Evolutionary conservation across 441 rosid species (phyloP), one percentile per base, ranked within the genome.

Genomic region (Aleurites moluccanus): DNA sequence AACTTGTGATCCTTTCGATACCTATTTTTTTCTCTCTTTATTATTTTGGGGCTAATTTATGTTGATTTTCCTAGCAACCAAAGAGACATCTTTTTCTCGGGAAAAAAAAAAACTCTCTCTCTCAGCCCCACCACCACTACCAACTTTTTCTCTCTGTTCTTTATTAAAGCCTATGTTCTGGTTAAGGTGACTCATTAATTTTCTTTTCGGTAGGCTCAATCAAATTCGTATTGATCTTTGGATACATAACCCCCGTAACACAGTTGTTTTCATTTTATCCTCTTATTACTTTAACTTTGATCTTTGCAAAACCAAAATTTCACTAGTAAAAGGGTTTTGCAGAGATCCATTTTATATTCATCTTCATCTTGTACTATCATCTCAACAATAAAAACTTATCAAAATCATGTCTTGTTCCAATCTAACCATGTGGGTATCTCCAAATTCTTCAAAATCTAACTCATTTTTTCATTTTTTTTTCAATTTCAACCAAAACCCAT

Each of bases 361-460:
- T 15, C 18, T 2, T 20, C 20, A 20, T n/a, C 3, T 52, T 30
- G 47, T 30, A 30, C 28, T 27, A 10, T 9, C 21, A 45, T 18
- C 25, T 45, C 10, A 66, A 49, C 20, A 66, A 45, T 5, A 45
- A 6, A 50, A 45, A 9, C 40, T 45, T 30, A 28, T 55, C 21
- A 55, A 60, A 67, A 59, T 35, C 77, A 89, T 88, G 89, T 64
- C 73, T 76, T 82, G 64, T 60, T 80, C 80, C 64, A 74, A 64
- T 85, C 62, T 76, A 56, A 50, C 75, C 14, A 14, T 73, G n/a
- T 74, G 83, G 84, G 47, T 80, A 33, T 69, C 79, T 9, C 60
- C 83, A 65, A 82, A 69, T 52, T 72, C 81, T 63, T 69, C 85
- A 35, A 73, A 68, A 55, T 27, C 81, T 47, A 28, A 55, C 30